Conservation (phyloP, 305 asterid species). For the Andrographis paniculata region DNA sequence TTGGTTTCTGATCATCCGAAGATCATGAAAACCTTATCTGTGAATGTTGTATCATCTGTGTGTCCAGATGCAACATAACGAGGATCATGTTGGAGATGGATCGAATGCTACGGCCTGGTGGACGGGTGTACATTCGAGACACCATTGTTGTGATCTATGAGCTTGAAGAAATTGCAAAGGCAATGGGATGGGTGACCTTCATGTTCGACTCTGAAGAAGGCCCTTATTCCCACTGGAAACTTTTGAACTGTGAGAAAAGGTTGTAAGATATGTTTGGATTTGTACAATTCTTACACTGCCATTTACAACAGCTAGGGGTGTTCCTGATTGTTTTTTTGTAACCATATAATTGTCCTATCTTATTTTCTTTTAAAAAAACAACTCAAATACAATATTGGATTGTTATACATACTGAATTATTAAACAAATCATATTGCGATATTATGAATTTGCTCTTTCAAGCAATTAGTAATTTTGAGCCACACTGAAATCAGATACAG, state of each 20-base stretch:
- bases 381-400: no score
- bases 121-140: slow-evolving; percentile 8
- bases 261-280: slow-evolving; percentile 19
- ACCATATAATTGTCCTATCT: no score
- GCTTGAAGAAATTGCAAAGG: slow-evolving; percentile 36
- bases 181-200: slow-evolving; percentile 56
- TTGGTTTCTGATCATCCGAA: no score
- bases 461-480: no score
- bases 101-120: slow-evolving; percentile 10
- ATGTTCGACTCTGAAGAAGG: slow-evolving; percentile 42
- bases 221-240: slow-evolving; percentile 56
- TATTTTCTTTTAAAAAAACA: no score
- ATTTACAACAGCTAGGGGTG: neutral
- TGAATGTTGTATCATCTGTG: neutral
- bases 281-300: neutral
- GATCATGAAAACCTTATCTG: no score
- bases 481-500: no score
- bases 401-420: no score
- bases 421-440: no score
- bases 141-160: slow-evolving; percentile 24
- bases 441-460: no score
- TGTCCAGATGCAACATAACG: slow-evolving; percentile 6
- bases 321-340: no score
- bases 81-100: slow-evolving; percentile 11
- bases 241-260: slow-evolving; percentile 48